A percentile compares a stretch with the other conserved stretches of the same genome.
phyloP scores from a whole-genome alignment of 1,284 basidiomycete genomes.

The Cutaneotrichosporon curvatum region DNA sequence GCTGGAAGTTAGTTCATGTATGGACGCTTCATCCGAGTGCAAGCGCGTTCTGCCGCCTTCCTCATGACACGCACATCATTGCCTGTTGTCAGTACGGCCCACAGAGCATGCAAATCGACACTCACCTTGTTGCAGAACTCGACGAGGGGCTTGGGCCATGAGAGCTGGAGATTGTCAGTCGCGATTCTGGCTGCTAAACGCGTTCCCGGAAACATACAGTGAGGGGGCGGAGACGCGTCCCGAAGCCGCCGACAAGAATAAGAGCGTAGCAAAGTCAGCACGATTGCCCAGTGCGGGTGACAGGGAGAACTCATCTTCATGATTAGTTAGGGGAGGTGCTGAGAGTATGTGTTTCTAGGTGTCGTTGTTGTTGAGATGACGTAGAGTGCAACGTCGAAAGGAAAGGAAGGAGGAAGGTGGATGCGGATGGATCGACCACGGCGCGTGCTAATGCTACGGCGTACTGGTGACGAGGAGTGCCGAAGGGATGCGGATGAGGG shows the following conservation, averaged over 20 bases:
- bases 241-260: conserved; percentile 51
- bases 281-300: not conserved
- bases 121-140: conserved; percentile 51
- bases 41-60: no score
- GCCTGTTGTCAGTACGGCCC: conserved; percentile 26
- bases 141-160: conserved; percentile 51
- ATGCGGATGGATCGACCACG: not conserved
- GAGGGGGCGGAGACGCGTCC: conserved; percentile 51
- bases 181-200: not conserved
- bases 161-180: conserved; percentile 30
- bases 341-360: no score
- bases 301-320: conserved; percentile 40
- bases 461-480: no score
- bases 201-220: conserved; percentile 45
- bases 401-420: not conserved
- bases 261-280: conserved; percentile 38
- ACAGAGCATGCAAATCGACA: conserved; percentile 34
- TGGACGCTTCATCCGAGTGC: no score
- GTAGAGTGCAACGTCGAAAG: not conserved
- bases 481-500: no score
- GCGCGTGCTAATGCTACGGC: no score
- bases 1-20: conserved; percentile 22
- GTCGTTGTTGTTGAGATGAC: not conserved
- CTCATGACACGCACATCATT: conserved; percentile 40
- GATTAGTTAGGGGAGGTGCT: conserved; percentile 7